A percentile compares a stretch with the other conserved stretches of the same genome.
These are phyloP conservation scores for Globisporangium spinosum DNA, from an alignment of 352 stramenopile species.

Conservation along the genomic window DNA sequence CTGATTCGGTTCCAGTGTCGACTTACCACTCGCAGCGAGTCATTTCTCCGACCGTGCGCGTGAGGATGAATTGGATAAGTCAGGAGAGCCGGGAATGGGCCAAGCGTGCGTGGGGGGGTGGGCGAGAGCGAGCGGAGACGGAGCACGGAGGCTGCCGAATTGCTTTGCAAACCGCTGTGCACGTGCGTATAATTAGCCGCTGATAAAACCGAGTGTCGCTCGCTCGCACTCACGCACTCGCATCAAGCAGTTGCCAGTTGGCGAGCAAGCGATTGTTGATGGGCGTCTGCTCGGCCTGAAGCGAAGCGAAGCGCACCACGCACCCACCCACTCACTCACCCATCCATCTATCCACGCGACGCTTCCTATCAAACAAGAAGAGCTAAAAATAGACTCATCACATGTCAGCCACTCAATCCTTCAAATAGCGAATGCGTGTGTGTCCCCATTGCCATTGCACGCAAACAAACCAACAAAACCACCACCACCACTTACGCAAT, in stretches of 20 bases:
- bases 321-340: not conserved
- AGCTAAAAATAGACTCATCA: not conserved
- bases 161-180: not conserved
- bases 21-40: conserved; percentile 1
- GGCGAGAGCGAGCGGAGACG: not conserved
- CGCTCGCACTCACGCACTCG: no score
- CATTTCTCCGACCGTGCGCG: conserved; percentile 3
- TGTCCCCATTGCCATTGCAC: not conserved
- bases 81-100: not conserved
- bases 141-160: not conserved
- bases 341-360: not conserved
- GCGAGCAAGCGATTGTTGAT: not conserved
- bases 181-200: not conserved
- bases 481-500: not conserved
- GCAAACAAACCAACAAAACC: not conserved
- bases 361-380: not conserved
- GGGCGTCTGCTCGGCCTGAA: not conserved
- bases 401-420: not conserved
- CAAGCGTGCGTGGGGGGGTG: not conserved
- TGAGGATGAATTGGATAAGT: not conserved
- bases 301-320: not conserved
- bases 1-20: not conserved
- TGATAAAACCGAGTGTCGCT: not conserved
- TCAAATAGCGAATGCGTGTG: not conserved
- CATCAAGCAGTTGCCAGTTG: not conserved